phyloP scores from a whole-genome alignment of 2,329 filamentous ascomycete genomes.

The Arthrobotrys iridis region DNA sequence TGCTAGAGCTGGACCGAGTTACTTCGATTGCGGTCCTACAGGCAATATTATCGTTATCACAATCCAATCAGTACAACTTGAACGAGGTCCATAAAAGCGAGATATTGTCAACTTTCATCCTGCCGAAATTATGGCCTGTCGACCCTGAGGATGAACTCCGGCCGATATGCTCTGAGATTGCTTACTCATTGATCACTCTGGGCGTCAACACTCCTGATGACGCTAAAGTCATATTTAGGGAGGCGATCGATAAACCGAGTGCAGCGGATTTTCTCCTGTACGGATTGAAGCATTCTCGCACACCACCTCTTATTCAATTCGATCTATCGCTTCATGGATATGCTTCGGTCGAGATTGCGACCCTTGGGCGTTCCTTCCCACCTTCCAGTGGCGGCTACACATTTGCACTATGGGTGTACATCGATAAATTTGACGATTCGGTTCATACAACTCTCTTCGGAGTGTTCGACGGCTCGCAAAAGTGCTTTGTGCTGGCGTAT shows the following conservation, averaged over 20 bases:
- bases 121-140: slow-evolving; percentile 56
- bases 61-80: slow-evolving; percentile 74
- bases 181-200: slow-evolving; percentile 74
- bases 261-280: slow-evolving; percentile 76
- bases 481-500: slow-evolving; percentile 92
- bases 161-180: slow-evolving; percentile 72
- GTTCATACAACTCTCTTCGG: slow-evolving; percentile 96
- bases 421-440: slow-evolving; percentile 84
- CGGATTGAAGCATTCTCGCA: slow-evolving; percentile 77
- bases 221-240: slow-evolving; percentile 77
- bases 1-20: slow-evolving; percentile 58
- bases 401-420: slow-evolving; percentile 85
- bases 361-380: slow-evolving; percentile 85
- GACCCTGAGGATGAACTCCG: slow-evolving; percentile 67
- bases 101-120: slow-evolving; percentile 62
- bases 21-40: slow-evolving; percentile 73
- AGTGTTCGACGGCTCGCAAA: slow-evolving; percentile 88
- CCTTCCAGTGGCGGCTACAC: slow-evolving; percentile 86
- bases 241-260: slow-evolving; percentile 66
- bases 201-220: slow-evolving; percentile 85
- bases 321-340: slow-evolving; percentile 88
- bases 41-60: slow-evolving; percentile 69
- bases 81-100: slow-evolving; percentile 77
- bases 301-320: slow-evolving; percentile 89
- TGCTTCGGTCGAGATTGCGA: slow-evolving; percentile 87